These are phyloP conservation scores for Fusarium pininemorale DNA, from an alignment of 2,329 filamentous ascomycete genomes.

Conservation along the genomic window DNA sequence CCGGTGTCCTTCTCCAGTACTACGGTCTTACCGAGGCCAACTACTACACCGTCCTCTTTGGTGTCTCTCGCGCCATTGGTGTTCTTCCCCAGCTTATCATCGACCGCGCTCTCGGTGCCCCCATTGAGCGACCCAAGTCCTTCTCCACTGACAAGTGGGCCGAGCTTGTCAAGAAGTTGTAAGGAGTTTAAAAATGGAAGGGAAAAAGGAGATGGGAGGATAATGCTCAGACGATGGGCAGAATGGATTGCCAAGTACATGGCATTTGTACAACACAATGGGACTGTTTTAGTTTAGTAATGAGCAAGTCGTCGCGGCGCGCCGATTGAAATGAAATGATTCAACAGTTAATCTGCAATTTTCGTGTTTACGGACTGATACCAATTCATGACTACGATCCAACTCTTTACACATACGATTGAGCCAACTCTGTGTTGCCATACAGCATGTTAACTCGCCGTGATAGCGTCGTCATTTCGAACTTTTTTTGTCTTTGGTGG, in stretches of 20 bases:
- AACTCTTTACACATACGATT: background rate
- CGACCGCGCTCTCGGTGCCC: conserved; percentile 94
- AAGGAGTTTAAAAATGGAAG: conserved; percentile 53
- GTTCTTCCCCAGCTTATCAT: conserved; percentile 99
- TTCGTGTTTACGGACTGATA: background rate
- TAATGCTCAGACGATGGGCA: conserved; percentile 29
- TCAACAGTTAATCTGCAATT: conserved; percentile 30
- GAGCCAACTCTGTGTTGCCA: background rate
- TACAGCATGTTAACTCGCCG: background rate
- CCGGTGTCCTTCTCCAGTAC: conserved; percentile 98
- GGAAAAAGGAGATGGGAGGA: conserved; percentile 28
- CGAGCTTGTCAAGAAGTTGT: conserved; percentile 93
- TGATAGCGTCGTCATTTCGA: background rate
- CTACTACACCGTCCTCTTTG: conserved; percentile 99
- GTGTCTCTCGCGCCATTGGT: conserved; percentile 97
- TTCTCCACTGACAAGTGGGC: conserved; percentile 98
- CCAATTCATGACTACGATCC: background rate
- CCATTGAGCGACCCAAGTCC: conserved; percentile 98
- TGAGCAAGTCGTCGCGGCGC: conserved; percentile 40
- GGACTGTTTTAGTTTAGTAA: conserved; percentile 44
- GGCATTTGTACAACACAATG: conserved; percentile 45
- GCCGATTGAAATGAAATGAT: conserved; percentile 40
- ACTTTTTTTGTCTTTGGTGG: conserved; percentile 5
- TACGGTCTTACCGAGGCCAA: conserved; percentile 98
- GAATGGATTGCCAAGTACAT: conserved; percentile 33